phyloP scores from a whole-genome alignment of 257 asterid genomes.

The Euphrasia confusa region DNA sequence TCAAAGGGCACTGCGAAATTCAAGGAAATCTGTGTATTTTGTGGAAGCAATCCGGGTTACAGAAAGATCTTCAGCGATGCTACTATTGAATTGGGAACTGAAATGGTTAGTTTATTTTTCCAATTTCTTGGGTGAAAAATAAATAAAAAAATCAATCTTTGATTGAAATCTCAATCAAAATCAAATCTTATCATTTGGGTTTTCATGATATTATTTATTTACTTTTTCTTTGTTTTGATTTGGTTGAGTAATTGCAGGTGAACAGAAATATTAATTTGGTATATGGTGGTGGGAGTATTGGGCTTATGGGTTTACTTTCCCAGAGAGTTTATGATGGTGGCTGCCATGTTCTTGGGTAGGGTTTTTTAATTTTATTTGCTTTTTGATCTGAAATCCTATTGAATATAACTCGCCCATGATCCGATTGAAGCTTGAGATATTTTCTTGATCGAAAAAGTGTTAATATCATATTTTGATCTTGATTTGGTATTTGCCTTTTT shows the following conservation, averaged over 20 bases:
- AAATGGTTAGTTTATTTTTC: conserved; percentile 59
- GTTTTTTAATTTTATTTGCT: background rate
- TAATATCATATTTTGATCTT: conserved; percentile 11
- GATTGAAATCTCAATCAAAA: conserved; percentile 22
- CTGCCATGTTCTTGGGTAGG: conserved; percentile 96
- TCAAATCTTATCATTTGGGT: background rate
- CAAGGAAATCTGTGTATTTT: conserved; percentile 90
- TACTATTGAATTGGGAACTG: conserved; percentile 87
- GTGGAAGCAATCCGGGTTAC: conserved; percentile 95
- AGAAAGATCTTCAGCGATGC: conserved; percentile 95
- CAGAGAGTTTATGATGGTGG: conserved; percentile 89
- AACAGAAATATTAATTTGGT: conserved; percentile 82
- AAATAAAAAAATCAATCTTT: conserved; percentile 15
- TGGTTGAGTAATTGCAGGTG: conserved; percentile 44
- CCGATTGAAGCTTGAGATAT: too few species aligned
- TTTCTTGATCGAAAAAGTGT: conserved; percentile 6
- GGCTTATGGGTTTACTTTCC: conserved; percentile 90
- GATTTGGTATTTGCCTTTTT: conserved; percentile 17
- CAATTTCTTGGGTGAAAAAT: conserved; percentile 10
- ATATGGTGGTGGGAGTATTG: conserved; percentile 98
- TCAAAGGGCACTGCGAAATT: conserved; percentile 48
- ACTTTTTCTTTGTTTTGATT: background rate
- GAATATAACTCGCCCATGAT: background rate
- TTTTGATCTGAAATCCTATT: too few species aligned
- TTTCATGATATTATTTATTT: background rate